Evolutionary conservation across 2,329 filamentous ascomycete species (phyloP).

Genomic region (Colletotrichum tabaci): DNA sequence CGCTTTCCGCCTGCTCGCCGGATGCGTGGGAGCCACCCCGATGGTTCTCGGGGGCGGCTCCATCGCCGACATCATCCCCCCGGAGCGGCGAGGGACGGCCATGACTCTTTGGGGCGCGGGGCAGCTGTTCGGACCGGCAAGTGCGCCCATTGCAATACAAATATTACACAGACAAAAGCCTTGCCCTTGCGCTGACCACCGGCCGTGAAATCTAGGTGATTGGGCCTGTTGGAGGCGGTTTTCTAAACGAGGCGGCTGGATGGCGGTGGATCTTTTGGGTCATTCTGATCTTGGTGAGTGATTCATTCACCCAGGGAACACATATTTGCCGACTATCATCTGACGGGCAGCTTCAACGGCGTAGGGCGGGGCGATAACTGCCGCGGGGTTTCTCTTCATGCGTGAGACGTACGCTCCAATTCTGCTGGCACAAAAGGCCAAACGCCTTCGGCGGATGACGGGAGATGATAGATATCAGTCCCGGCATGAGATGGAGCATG

Average conservation of each 20-base stretch:
- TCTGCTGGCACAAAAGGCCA: constrained; percentile 60
- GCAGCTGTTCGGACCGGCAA: constrained; percentile 61
- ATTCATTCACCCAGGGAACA: too few relatives aligned
- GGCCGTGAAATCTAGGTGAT: constrained; percentile 43
- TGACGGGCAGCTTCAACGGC: constrained; percentile 51
- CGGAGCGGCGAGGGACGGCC: constrained; percentile 69
- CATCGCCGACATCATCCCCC: constrained; percentile 74
- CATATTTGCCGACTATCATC: constrained; percentile 34
- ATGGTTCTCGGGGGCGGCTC: constrained; percentile 68
- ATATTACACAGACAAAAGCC: too few relatives aligned
- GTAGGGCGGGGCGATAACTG: background rate
- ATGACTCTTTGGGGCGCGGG: constrained; percentile 67
- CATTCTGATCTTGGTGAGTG: constrained; percentile 43
- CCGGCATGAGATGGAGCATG: constrained; percentile 3
- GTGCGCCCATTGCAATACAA: too few relatives aligned
- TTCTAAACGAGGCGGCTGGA: constrained; percentile 57
- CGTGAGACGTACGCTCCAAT: constrained; percentile 66
- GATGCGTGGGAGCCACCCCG: constrained; percentile 46
- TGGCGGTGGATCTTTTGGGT: constrained; percentile 68
- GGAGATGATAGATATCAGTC: constrained; percentile 57
- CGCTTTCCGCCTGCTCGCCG: constrained; percentile 73
- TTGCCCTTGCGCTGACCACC: too few relatives aligned
- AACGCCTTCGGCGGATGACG: constrained; percentile 63
- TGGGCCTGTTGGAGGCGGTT: constrained; percentile 62
- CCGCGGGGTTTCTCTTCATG: constrained; percentile 49